Conservation (phyloP, 1,284 basidiomycete species). For the Marasmius tenuissimus region DNA sequence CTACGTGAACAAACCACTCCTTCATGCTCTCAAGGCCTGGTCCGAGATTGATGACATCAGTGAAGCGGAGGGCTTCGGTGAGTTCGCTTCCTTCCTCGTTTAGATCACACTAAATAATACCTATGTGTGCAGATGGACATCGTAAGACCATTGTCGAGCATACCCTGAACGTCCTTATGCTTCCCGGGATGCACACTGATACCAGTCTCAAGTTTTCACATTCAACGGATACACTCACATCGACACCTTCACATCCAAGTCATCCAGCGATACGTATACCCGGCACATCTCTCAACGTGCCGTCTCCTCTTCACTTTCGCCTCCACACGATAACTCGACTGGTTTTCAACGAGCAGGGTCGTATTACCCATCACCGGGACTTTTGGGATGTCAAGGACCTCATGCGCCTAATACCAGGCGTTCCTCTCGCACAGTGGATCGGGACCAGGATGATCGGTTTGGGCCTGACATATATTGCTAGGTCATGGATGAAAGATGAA, state of each 20-base stretch:
- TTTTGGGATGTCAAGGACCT: conserved; percentile 75
- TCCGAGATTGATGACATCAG: conserved; percentile 70
- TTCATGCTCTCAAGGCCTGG: conserved; percentile 66
- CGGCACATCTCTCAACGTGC: conserved; percentile 53
- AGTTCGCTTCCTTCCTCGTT: conserved; percentile 23
- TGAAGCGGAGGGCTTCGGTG: conserved; percentile 76
- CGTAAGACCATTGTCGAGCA: conserved; percentile 71
- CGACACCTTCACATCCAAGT: conserved; percentile 24
- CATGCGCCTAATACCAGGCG: conserved; percentile 66
- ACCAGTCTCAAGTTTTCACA: conserved; percentile 25
- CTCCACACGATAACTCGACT: conserved; percentile 68
- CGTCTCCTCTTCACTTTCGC: conserved; percentile 69
- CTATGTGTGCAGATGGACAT: conserved; percentile 55
- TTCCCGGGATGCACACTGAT: conserved; percentile 51
- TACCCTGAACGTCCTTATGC: conserved; percentile 55
- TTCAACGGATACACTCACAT: conserved; percentile 32
- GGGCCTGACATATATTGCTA: conserved; percentile 46
- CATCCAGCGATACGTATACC: conserved; percentile 49
- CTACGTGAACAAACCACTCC: conserved; percentile 42
- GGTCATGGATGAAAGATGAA: conserved; percentile 26
- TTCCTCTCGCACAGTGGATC: conserved; percentile 65
- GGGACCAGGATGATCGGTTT: conserved; percentile 57
- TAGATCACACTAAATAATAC: conserved; percentile 3
- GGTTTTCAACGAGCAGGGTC: conserved; percentile 73
- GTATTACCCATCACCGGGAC: conserved; percentile 71